Percentiles rank a stretch among this genome's conserved stretches.
These are phyloP conservation scores for Xylariaceae sp. DNA, from an alignment of 2,329 filamentous ascomycete species.

Conservation along the genomic window DNA sequence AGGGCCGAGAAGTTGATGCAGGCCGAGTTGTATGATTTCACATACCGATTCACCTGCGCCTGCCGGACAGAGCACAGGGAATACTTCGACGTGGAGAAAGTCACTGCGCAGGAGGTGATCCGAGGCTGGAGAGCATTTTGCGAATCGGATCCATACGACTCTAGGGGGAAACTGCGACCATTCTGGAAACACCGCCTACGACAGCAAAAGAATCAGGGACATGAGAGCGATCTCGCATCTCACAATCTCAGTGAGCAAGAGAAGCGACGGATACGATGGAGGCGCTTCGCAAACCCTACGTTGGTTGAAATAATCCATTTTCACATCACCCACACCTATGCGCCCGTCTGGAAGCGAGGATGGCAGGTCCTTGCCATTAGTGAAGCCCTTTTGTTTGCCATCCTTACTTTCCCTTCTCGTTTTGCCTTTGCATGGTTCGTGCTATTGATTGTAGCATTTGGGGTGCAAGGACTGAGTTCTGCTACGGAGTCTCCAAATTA, in stretches of 20 bases:
- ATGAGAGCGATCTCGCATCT: not conserved
- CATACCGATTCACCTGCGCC: not conserved
- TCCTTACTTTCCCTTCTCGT: no score
- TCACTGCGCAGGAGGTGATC: not conserved
- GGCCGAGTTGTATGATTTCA: not conserved
- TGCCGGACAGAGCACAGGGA: slow-evolving; percentile 7
- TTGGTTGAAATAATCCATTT: not conserved
- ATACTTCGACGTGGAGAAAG: slow-evolving; percentile 16
- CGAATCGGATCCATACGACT: slow-evolving; percentile 9
- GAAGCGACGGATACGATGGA: slow-evolving; percentile 4
- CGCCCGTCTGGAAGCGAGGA: not conserved
- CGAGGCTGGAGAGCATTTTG: slow-evolving; percentile 17
- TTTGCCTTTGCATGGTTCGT: no score
- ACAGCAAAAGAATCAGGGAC: not conserved
- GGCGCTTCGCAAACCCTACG: not conserved
- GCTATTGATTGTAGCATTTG: no score
- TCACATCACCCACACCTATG: not conserved
- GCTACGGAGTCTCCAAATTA: no score
- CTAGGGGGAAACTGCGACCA: slow-evolving; percentile 4
- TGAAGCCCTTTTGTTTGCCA: not conserved
- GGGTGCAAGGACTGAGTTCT: no score
- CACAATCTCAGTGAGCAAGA: not conserved
- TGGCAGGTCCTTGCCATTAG: not conserved
- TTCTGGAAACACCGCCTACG: slow-evolving; percentile 16
- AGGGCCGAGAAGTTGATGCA: slow-evolving; percentile 3